Evolutionary conservation across 1,284 basidiomycete genomes (phyloP), one percentile per base, ranked within the genome.

Genomic region (Earliella scabrosa): DNA sequence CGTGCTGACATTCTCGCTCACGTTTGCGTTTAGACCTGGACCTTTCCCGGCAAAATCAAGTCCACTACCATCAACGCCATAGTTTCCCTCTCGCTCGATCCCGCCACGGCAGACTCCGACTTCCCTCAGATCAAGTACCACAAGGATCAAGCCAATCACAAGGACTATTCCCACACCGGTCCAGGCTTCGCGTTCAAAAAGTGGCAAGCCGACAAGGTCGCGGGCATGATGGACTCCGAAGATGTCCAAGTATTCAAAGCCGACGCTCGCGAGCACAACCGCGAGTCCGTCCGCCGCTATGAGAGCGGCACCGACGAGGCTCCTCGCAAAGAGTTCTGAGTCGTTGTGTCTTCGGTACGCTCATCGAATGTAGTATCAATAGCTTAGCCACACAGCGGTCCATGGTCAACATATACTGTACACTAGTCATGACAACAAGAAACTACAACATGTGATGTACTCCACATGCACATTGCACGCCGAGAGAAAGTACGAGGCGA

Each of bases 51-150:
- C 16, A 63, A 67, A 9, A 59, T 65, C 31, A 71, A 71, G 55
- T 66, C 65, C 10, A 60, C 66, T 23, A 72, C 70, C 2, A 70
- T 71, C 53, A 71, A 71, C 58, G 70, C 68, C 21, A 58, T 69
- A 38, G 69, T 70, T 21, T 67, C 64, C 9, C 61, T 71, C 32
- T 67, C 68, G 7, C 67, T 71, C 27, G 70, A 73, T 38, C 68
- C 67, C 8, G 66, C 47, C 21, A 66, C 66, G n/a, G 66, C 63
- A 20, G 64, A 71, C 55, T 68, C 68, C 16, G 68, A 71, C 50
- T 72, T 73, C 31, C 60, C 63, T 20, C 68, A 68, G 45, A 53
- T 72, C 61, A 71, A 72, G 61, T 71, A 72, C 58, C 69, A 73
- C 58, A 71, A 73, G 59, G 66, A 72, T 49, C 68, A 73, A 54